These are phyloP conservation scores for Naematelia encephala DNA, from an alignment of 768 basidiomycete species.

Conservation along the genomic window DNA sequence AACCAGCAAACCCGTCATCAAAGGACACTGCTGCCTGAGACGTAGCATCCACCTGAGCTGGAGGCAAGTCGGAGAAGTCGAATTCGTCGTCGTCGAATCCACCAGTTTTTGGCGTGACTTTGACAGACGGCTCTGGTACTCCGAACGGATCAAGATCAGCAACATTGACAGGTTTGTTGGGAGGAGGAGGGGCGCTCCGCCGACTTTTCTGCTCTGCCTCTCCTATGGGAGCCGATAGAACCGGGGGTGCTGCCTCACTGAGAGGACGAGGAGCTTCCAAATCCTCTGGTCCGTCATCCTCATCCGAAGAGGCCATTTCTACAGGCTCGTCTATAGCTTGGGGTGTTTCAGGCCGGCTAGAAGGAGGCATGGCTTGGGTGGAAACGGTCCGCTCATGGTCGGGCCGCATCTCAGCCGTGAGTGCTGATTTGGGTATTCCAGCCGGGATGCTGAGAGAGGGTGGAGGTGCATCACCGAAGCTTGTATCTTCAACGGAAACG, in stretches of 20 bases:
- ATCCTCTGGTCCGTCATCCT: conserved; percentile 51
- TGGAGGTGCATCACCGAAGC: not conserved
- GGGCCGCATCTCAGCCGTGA: conserved; percentile 28
- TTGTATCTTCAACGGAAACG: not conserved
- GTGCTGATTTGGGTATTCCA: conserved; percentile 48
- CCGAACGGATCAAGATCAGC: conserved; percentile 40
- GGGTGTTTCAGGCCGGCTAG: conserved; percentile 37
- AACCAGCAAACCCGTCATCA: conserved; percentile 49
- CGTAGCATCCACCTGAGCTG: conserved; percentile 35
- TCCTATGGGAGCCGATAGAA: conserved; percentile 5
- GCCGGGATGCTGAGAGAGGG: conserved; percentile 52
- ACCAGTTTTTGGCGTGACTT: conserved; percentile 7
- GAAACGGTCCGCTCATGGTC: conserved; percentile 40
- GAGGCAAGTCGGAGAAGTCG: conserved; percentile 42
- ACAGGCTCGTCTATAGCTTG: not conserved
- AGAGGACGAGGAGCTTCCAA: conserved; percentile 34
- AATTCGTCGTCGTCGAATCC: conserved; percentile 49
- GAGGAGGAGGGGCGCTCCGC: conserved; percentile 38
- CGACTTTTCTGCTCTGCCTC: conserved; percentile 19
- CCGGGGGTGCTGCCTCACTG: not conserved
- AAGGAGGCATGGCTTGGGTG: conserved; percentile 38
- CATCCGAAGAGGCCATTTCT: conserved; percentile 35
- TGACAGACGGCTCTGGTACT: conserved; percentile 9
- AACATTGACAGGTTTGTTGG: conserved; percentile 5
- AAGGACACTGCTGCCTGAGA: conserved; percentile 22